Percentiles rank a stretch among this genome's conserved stretches.
Evolutionary conservation across 2,329 filamentous ascomycete genomes (phyloP).

Genomic region (Sclerotiophoma versabilis): DNA sequence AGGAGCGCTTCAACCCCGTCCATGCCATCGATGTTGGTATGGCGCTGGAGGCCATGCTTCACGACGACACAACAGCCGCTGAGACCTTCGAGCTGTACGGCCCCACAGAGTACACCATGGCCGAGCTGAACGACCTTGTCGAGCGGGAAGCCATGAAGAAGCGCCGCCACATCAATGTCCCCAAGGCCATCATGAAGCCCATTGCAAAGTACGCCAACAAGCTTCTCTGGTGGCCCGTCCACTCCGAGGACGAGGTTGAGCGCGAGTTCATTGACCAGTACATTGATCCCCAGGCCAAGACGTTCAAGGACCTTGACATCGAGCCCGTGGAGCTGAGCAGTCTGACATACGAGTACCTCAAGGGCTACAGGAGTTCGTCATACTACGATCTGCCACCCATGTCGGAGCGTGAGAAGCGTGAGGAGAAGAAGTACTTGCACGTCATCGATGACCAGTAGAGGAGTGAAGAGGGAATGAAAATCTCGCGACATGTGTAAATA

Average conservation of each 20-base stretch:
- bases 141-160: conserved; percentile 92
- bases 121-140: conserved; percentile 84
- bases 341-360: conserved; percentile 92
- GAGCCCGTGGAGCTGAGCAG: conserved; percentile 85
- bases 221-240: conserved; percentile 85
- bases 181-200: conserved; percentile 80
- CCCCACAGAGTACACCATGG: conserved; percentile 88
- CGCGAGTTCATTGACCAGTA: conserved; percentile 91
- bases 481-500: conserved; percentile 38
- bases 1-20: conserved; percentile 88
- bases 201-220: conserved; percentile 78
- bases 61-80: conserved; percentile 87
- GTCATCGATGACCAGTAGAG: conserved; percentile 61
- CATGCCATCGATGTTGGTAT: conserved; percentile 91
- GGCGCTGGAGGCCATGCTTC: conserved; percentile 87
- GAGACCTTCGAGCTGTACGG: conserved; percentile 96
- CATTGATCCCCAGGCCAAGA: conserved; percentile 91
- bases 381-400: conserved; percentile 94
- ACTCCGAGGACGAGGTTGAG: conserved; percentile 86
- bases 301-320: conserved; percentile 91
- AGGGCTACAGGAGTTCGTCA: conserved; percentile 86
- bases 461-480: conserved; percentile 10
- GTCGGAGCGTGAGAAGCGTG: conserved; percentile 90
- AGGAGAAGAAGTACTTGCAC: conserved; percentile 97
- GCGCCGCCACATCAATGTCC: conserved; percentile 89